Conservation (phyloP, 441 rosid genomes). For the Arabidopsis lyrata region DNA sequence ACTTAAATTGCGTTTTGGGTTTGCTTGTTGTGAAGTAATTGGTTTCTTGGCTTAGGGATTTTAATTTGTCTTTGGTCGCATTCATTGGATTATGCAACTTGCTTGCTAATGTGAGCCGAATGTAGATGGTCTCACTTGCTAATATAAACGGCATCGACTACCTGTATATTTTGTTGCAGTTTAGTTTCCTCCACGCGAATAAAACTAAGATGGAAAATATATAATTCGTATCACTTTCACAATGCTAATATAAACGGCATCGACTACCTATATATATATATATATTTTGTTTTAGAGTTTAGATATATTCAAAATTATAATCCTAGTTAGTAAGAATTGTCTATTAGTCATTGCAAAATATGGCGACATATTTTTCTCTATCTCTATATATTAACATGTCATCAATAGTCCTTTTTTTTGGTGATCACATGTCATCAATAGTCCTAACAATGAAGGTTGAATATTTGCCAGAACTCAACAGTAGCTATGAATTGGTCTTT, state of each 20-base stretch:
- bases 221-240: neutral
- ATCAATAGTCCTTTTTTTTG: neutral
- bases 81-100: conserved; percentile 12
- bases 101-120: neutral
- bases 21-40: conserved; percentile 29
- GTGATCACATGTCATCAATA: neutral
- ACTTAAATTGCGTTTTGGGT: conserved; percentile 10
- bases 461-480: neutral
- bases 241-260: no score
- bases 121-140: neutral
- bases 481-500: neutral
- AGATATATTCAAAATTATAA: neutral
- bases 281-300: no score
- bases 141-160: neutral
- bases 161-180: neutral
- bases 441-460: neutral
- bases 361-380: neutral
- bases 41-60: conserved; percentile 36
- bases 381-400: no score
- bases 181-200: neutral
- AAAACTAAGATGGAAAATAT: neutral
- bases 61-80: conserved; percentile 9
- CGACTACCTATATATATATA: no score
- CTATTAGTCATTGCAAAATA: neutral
- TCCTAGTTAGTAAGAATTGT: neutral